phyloP scores from a whole-genome alignment of 2,329 filamentous ascomycete species.

The Helotiales sp. region DNA sequence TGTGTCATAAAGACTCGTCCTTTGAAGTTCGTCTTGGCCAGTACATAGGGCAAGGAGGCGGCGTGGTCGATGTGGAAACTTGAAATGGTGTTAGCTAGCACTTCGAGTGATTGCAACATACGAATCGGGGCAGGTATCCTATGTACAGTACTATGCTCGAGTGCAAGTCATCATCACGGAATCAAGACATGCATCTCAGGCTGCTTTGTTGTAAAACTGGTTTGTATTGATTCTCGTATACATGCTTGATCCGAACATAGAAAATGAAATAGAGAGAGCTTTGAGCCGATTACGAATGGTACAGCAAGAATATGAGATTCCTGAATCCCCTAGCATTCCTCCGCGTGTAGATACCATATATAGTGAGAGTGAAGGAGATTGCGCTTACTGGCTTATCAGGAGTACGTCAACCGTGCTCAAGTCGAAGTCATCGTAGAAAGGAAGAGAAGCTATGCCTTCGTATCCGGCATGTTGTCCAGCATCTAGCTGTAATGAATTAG shows the following conservation, averaged over 20 bases:
- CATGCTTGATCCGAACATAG: conserved; percentile 25
- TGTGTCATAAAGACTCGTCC: conserved; percentile 99
- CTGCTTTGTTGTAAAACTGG: conserved; percentile 34
- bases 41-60: conserved; percentile 95
- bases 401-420: conserved; percentile 96
- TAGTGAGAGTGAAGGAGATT: conserved; percentile 2
- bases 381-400: conserved; percentile 96
- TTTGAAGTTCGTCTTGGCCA: conserved; percentile 97
- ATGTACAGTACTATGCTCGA: conserved; percentile 31
- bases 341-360: background rate
- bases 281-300: background rate
- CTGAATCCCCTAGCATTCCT: background rate
- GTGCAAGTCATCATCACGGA: conserved; percentile 33
- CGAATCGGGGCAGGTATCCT: conserved; percentile 11
- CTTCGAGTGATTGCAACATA: background rate
- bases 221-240: conserved; percentile 48
- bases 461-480: conserved; percentile 96
- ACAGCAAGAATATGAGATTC: background rate
- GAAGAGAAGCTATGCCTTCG: conserved; percentile 87
- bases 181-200: conserved; percentile 37
- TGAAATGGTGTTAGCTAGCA: conserved; percentile 23
- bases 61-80: conserved; percentile 99
- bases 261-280: conserved; percentile 9
- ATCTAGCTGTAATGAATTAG: conserved; percentile 66
- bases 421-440: conserved; percentile 98